Percentiles rank a stretch among this genome's conserved stretches.
Evolutionary conservation across 2,329 filamentous ascomycete species (phyloP).

Genomic region (Colletotrichum agaves): DNA sequence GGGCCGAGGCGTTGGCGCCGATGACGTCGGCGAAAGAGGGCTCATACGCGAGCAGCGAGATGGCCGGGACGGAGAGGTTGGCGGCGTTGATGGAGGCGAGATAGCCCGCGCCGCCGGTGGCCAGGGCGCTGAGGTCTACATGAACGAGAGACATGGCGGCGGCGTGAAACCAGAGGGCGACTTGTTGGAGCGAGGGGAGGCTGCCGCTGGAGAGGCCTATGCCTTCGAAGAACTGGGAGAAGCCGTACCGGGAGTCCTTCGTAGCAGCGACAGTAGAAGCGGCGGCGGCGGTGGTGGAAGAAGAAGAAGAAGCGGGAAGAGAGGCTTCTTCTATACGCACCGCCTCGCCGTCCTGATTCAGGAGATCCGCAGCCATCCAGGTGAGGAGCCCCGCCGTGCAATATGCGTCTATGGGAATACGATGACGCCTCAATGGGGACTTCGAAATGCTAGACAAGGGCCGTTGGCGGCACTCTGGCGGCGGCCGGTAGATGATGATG

Average conservation of each 20-base stretch:
- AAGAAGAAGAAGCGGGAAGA: constrained; percentile 45
- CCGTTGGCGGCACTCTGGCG: neutral
- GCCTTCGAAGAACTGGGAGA: constrained; percentile 30
- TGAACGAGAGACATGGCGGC: constrained; percentile 30
- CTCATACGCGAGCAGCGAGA: constrained; percentile 34
- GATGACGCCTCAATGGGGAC: constrained; percentile 22
- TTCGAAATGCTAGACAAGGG: neutral
- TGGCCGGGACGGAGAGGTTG: constrained; percentile 23
- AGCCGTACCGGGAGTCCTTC: constrained; percentile 26
- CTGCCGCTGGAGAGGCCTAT: constrained; percentile 8
- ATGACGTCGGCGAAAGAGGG: constrained; percentile 28
- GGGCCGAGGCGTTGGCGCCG: constrained; percentile 30
- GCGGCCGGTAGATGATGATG: constrained; percentile 18
- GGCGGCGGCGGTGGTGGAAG: constrained; percentile 41
- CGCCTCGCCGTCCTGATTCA: constrained; percentile 16
- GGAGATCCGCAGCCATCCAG: constrained; percentile 15
- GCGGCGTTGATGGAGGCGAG: constrained; percentile 33
- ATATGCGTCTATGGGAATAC: constrained; percentile 4
- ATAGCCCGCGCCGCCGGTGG: constrained; percentile 34
- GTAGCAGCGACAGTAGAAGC: constrained; percentile 39
- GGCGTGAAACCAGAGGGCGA: constrained; percentile 23
- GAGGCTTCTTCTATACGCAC: constrained; percentile 26
- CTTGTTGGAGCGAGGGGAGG: constrained; percentile 8
- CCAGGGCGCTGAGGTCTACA: constrained; percentile 32
- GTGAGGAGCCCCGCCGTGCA: neutral